These are phyloP conservation scores for Labyrinthula sp. DNA, from an alignment of 352 stramenopile genomes.

Conservation along the genomic window DNA sequence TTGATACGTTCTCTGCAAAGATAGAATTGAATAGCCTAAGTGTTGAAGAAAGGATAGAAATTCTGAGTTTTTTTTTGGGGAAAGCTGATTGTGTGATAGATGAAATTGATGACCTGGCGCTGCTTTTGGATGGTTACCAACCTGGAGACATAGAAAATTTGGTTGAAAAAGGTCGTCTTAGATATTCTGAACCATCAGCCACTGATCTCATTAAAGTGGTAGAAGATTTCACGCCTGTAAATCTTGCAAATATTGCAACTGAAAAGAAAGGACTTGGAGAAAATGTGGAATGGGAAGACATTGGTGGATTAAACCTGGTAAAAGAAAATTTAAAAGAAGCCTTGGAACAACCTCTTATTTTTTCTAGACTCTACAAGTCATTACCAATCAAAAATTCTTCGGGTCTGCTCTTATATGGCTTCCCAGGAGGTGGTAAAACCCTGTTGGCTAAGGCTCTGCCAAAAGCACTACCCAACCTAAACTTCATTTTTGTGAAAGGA, in stretches of 20 bases:
- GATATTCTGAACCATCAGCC: too few relatives aligned
- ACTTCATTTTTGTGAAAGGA: constrained; percentile 68
- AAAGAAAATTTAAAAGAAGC: constrained; percentile 62
- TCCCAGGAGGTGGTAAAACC: constrained; percentile 66
- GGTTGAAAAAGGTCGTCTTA: too few relatives aligned
- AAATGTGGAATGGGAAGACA: constrained; percentile 51
- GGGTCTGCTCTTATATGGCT: constrained; percentile 61
- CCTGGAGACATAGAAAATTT: too few relatives aligned
- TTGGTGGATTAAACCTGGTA: constrained; percentile 52
- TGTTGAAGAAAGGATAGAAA: too few relatives aligned
- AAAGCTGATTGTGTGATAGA: too few relatives aligned
- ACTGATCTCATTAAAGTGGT: constrained; percentile 9
- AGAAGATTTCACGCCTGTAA: constrained; percentile 18
- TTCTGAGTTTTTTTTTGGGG: too few relatives aligned
- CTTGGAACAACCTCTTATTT: constrained; percentile 52
- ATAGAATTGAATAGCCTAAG: too few relatives aligned
- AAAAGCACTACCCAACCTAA: constrained; percentile 56
- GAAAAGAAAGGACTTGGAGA: constrained; percentile 26
- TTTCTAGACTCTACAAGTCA: constrained; percentile 43
- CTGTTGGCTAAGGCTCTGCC: constrained; percentile 56
- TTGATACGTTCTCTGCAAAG: too few relatives aligned
- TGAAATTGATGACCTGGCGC: too few relatives aligned
- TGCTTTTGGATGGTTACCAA: too few relatives aligned
- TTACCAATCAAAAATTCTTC: constrained; percentile 54
- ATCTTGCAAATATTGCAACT: constrained; percentile 7